Conservation (phyloP, 805 yeast species). For the Candida schatavii region DNA sequence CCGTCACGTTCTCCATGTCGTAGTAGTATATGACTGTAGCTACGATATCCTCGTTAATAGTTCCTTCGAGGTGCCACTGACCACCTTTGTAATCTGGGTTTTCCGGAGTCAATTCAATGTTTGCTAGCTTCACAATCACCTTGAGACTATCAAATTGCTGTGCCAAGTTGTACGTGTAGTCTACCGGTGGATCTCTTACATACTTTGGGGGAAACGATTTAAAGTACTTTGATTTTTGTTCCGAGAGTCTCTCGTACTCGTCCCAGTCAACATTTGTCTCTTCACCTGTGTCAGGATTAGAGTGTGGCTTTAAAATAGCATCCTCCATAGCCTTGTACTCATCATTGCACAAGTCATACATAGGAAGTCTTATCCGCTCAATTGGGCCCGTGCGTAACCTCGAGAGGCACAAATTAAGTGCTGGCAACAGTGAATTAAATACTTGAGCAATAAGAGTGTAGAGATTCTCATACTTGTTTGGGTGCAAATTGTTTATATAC, state of each 20-base stretch:
- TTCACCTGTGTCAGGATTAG: constrained; percentile 4
- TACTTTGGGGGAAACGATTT: constrained; percentile 7
- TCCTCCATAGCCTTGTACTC: constrained; percentile 10
- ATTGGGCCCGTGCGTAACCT: constrained; percentile 17
- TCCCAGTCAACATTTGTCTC: constrained; percentile 8
- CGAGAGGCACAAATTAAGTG: constrained; percentile 26
- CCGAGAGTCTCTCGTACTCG: constrained; percentile 5
- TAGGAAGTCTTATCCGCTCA: constrained; percentile 14
- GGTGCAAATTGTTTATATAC: constrained; percentile 42
- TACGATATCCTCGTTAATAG: constrained; percentile 30
- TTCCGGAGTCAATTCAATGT: constrained; percentile 33
- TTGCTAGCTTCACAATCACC: constrained; percentile 34
- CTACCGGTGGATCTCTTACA: background rate
- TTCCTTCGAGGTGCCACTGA: constrained; percentile 36
- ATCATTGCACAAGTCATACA: constrained; percentile 14
- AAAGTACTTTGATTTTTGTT: constrained; percentile 1
- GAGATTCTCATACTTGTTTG: constrained; percentile 19
- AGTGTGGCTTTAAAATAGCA: constrained; percentile 1
- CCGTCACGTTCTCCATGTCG: constrained; percentile 27
- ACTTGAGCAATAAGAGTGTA: constrained; percentile 29
- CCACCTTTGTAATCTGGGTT: constrained; percentile 31
- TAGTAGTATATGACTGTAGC: constrained; percentile 34
- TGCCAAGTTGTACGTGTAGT: constrained; percentile 2
- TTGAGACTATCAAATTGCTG: constrained; percentile 16
- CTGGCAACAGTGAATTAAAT: constrained; percentile 30